Evolutionary conservation across 352 stramenopile genomes (phyloP), one percentile per base, ranked within the genome.

Genomic region (Lagenidium giganteum): DNA sequence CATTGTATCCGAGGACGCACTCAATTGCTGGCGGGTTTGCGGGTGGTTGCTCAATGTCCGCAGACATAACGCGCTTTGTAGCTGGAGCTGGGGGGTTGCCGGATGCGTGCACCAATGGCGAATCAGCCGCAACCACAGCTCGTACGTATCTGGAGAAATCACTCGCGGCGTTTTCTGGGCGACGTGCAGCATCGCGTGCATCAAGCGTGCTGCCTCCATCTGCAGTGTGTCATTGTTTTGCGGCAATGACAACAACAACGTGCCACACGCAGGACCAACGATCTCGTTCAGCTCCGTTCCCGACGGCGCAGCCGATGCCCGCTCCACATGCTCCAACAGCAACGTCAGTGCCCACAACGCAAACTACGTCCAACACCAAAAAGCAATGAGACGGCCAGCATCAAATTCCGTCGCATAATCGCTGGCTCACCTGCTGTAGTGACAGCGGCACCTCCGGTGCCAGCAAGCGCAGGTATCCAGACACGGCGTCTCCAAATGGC

Each of bases 91-190:
- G 13, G 41, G 35, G 25, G 22, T 52, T 3, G 35, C 16, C 7
- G 35, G 28, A 18, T 11, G 21, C 13, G 36, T 36, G 23, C 57
- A 48, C 72, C 78, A 86, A 20, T 56, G 61, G 1, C 50, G 49
- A 37, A 90, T 63, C 33, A 76, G 65, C 31, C 82, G 59, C 65
- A 87, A 73, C 74, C 74, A 90, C 8, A 68, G 47, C 33, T 80
- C 65, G 39, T 85, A 83, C 3, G 69, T 66, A 4, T 71, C 59
- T 25, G 35, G 57, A 24, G 63, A 42, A 5, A 57, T 37, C 18
- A 67, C 63, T 5, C 60, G 26, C 0, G 63, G 51, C 0, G 62
- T 53, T 13, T 68, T 62, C 20, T 70, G 52, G 23, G 63, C 62
- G 8, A 80, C 18, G 41, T 81, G 61, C 6, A 86, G 55, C 26